Percentiles rank a stretch among this genome's conserved stretches.
These are phyloP conservation scores for Astragalus glycyphyllos DNA, from an alignment of 306 rosid genomes.

Conservation along the genomic window DNA sequence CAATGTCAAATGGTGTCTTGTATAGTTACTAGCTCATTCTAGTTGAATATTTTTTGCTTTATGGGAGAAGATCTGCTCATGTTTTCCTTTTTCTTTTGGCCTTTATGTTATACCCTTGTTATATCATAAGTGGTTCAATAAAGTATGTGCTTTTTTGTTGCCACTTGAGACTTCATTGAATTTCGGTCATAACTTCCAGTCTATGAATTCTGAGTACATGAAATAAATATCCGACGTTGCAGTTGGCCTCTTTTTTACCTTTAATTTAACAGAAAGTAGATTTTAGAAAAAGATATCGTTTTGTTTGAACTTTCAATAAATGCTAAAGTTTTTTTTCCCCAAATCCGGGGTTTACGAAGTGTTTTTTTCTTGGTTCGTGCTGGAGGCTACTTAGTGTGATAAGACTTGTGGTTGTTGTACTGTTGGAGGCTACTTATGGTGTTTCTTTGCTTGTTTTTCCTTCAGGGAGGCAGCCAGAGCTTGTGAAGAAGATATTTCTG, in stretches of 20 bases:
- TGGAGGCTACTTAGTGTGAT: slow-evolving; percentile 41
- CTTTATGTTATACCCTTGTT: slow-evolving; percentile 23
- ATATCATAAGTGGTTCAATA: slow-evolving; percentile 12
- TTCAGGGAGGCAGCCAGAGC: slow-evolving; percentile 76
- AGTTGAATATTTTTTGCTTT: slow-evolving; percentile 24
- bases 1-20: slow-evolving; percentile 12
- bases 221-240: slow-evolving; percentile 22
- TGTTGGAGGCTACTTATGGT: slow-evolving; percentile 38
- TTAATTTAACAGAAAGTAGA: slow-evolving; percentile 5
- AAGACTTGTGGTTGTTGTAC: too few species aligned
- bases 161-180: slow-evolving; percentile 28
- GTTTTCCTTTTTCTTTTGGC: slow-evolving; percentile 1
- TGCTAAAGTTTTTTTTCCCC: slow-evolving; percentile 25
- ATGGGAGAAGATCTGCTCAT: slow-evolving; percentile 11
- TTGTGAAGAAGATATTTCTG: slow-evolving; percentile 68
- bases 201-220: background rate
- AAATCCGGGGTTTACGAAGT: background rate
- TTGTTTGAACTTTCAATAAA: slow-evolving; percentile 3
- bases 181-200: background rate
- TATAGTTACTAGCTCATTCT: slow-evolving; percentile 1
- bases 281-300: background rate
- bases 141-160: slow-evolving; percentile 10
- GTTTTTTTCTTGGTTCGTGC: slow-evolving; percentile 19
- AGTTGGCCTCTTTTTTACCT: slow-evolving; percentile 22
- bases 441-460: background rate